These are phyloP conservation scores for Fusarium kyushuense DNA, from an alignment of 2,329 filamentous ascomycete species.

Conservation along the genomic window DNA sequence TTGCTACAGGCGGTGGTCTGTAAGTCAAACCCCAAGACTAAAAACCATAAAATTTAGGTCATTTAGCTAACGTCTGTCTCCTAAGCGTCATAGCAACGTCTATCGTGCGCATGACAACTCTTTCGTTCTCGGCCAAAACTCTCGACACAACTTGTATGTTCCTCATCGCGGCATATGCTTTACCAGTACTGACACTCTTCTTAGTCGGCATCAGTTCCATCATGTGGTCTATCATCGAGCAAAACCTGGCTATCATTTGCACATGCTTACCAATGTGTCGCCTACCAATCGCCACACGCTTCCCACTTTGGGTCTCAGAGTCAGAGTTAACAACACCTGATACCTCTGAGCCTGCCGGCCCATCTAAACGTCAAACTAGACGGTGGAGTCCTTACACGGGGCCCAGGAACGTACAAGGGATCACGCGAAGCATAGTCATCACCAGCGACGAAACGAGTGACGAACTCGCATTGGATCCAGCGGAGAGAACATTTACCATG, in stretches of 20 bases:
- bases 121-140: constrained; percentile 55
- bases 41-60: no score
- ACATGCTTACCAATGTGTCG: constrained; percentile 57
- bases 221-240: constrained; percentile 56
- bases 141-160: constrained; percentile 54
- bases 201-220: constrained; percentile 53
- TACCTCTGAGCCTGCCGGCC: constrained; percentile 4
- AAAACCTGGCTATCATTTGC: constrained; percentile 56
- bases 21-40: constrained; percentile 47
- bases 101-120: constrained; percentile 56
- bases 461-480: constrained; percentile 51
- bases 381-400: constrained; percentile 52
- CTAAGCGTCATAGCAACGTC: constrained; percentile 56
- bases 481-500: constrained; percentile 25
- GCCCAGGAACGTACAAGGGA: constrained; percentile 47
- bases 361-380: constrained; percentile 28
- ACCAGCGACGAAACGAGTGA: constrained; percentile 50
- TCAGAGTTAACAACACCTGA: constrained; percentile 22
- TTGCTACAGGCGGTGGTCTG: constrained; percentile 59
- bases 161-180: neutral
- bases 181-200: neutral
- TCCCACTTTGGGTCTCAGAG: constrained; percentile 51
- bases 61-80: neutral
- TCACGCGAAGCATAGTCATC: constrained; percentile 47
- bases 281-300: constrained; percentile 53